Base-by-base conservation (phyloP, 139 green algal genomes). In the Chlorella sp. region DNA sequence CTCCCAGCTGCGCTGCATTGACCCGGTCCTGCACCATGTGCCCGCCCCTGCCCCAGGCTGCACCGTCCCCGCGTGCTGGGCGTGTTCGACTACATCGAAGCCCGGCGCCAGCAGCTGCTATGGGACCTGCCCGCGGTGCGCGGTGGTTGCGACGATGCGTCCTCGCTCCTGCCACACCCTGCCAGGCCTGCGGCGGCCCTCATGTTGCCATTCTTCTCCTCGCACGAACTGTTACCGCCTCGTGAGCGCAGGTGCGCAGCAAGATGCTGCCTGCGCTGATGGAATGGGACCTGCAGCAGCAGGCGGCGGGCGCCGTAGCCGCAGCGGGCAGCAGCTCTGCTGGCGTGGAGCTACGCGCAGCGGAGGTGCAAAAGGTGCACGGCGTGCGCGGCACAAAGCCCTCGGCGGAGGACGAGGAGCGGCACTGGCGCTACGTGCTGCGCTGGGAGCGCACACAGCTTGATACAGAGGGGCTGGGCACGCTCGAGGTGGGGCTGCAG, bases 221-320 rank as follows among this genome's bases (percentile, higher is more conserved):
- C 19, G 2, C 3, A 2, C 33, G 9, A 15, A 36, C 21, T 31
- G 2, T 29, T 29, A 5, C 11, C n/a, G 3, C 31, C 8, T 51
- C n/a, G 2, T 56, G 5, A n/a, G 55, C 69, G 64, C 59, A 71
- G 33, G 71, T 86, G 65, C 84, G 89, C 9, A 41, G 75, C 67
- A 93, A 93, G 83, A 56, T 93, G 78, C 75, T 91, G 74, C 89
- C 89, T 3, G 50, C 88, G 72, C 79, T 93, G 42, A 60, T 94
- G 69, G 89, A 93, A 66, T 93, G 89, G 89, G 89, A 93, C 74
- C 36, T 89, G 65, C 68, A 27, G 69, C 69, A 75, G 51, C 53
- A 46, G 68, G 36, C 15, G 21, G 64, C 64, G 21, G 5, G 19
- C 9, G 45, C 45, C 53, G 14, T 61, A 61, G 33, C 9, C 23